Conservation (phyloP, 495 filamentous ascomycete genomes). For the Podospora tetraspora region DNA sequence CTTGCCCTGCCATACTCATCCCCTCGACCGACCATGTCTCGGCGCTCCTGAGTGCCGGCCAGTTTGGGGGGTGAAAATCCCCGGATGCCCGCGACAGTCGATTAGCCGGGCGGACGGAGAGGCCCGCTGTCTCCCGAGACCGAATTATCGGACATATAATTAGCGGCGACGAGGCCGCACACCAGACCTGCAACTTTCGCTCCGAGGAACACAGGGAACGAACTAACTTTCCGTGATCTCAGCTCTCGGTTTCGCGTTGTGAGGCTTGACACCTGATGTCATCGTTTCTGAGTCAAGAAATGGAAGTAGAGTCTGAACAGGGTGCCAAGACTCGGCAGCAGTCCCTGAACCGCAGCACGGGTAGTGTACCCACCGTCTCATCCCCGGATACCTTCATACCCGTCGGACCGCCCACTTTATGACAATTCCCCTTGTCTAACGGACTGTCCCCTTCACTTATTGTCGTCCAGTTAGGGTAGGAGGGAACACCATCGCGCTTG, state of each 20-base stretch:
- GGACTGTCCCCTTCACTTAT: no score
- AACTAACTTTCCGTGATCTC: not conserved
- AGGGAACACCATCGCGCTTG: no score
- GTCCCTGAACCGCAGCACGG: no score
- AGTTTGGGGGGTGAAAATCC: not conserved
- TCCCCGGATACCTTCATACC: no score
- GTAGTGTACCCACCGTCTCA: no score
- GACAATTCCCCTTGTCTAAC: no score
- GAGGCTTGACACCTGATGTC: not conserved
- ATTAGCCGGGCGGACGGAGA: not conserved
- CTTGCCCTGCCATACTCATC: not conserved
- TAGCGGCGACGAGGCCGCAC: not conserved
- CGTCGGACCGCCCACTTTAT: no score
- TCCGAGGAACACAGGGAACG: not conserved
- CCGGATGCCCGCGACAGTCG: not conserved
- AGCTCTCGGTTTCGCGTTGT: not conserved
- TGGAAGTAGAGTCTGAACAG: no score
- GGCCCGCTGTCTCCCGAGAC: not conserved
- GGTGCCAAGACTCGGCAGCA: no score
- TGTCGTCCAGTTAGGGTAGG: no score
- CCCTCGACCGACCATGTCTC: not conserved
- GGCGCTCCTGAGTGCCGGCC: not conserved
- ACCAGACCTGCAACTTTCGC: not conserved
- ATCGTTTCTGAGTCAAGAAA: no score
- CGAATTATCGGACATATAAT: not conserved